Percentiles rank a stretch among this genome's conserved stretches.
These are phyloP conservation scores for Naegleria lovaniensis DNA, from an alignment of 208 protist species.

Conservation along the genomic window DNA sequence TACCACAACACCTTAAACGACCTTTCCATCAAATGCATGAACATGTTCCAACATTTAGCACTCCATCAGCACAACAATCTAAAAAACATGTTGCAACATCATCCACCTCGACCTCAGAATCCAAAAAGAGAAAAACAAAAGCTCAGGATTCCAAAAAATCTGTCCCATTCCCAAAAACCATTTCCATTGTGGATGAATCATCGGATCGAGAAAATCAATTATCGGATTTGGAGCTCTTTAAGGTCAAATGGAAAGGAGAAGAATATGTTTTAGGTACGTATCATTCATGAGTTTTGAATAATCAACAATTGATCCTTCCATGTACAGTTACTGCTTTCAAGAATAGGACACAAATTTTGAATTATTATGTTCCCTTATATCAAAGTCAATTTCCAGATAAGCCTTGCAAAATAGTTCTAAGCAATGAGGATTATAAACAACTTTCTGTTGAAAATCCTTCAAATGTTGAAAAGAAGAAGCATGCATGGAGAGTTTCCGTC, in stretches of 20 bases:
- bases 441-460: background rate
- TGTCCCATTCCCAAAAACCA: background rate
- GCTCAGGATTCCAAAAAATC: background rate
- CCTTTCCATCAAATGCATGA: no score
- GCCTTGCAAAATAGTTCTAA: background rate
- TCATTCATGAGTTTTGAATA: no score
- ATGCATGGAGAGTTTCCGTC: background rate
- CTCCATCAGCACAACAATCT: no score
- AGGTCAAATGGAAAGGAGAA: background rate
- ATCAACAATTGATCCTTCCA: no score
- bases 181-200: background rate
- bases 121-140: background rate
- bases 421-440: conserved; percentile 15
- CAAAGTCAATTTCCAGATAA: background rate
- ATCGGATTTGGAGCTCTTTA: background rate
- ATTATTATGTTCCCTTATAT: background rate
- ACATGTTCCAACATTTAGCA: no score
- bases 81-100: no score
- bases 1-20: no score
- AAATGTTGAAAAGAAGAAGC: conserved; percentile 2
- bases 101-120: no score
- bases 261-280: background rate
- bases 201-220: background rate
- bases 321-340: background rate
- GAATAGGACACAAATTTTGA: background rate